Evolutionary conservation across 768 basidiomycete species (phyloP).

Genomic region (Dioszegia crocea): DNA sequence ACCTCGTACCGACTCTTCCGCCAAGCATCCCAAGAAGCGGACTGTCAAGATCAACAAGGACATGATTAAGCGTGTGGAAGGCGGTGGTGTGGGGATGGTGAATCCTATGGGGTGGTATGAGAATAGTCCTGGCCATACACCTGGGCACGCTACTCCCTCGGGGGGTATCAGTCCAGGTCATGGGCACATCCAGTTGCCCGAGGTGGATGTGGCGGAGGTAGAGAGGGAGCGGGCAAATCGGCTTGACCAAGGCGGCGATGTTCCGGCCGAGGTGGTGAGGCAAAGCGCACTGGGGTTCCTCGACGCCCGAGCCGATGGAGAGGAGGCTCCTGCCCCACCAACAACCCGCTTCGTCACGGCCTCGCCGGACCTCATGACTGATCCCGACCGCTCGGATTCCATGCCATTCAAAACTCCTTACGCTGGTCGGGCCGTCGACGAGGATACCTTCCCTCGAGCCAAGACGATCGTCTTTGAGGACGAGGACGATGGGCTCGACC

Average conservation of each 20-base stretch:
- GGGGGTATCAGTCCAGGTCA: constrained; percentile 2
- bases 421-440: constrained; percentile 17
- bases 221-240: neutral
- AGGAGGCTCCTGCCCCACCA: neutral
- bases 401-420: constrained; percentile 15
- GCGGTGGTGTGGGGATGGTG: constrained; percentile 49
- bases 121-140: constrained; percentile 13
- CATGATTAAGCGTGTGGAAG: constrained; percentile 51
- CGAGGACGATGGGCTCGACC: constrained; percentile 33
- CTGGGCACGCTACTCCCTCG: constrained; percentile 11
- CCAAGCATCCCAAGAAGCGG: constrained; percentile 23
- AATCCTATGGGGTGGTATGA: constrained; percentile 51
- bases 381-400: constrained; percentile 7
- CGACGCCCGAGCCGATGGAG: neutral
- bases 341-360: neutral
- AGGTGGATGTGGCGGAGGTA: constrained; percentile 3
- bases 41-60: constrained; percentile 38
- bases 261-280: neutral
- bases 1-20: neutral
- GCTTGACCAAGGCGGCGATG: neutral
- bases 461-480: constrained; percentile 51
- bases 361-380: constrained; percentile 3
- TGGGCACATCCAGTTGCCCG: neutral
- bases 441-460: constrained; percentile 47
- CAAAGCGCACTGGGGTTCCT: neutral